Evolutionary conservation across 352 stramenopile species (phyloP), one percentile per base, ranked within the genome.

Genomic region (Pythium aphanidermatum): DNA sequence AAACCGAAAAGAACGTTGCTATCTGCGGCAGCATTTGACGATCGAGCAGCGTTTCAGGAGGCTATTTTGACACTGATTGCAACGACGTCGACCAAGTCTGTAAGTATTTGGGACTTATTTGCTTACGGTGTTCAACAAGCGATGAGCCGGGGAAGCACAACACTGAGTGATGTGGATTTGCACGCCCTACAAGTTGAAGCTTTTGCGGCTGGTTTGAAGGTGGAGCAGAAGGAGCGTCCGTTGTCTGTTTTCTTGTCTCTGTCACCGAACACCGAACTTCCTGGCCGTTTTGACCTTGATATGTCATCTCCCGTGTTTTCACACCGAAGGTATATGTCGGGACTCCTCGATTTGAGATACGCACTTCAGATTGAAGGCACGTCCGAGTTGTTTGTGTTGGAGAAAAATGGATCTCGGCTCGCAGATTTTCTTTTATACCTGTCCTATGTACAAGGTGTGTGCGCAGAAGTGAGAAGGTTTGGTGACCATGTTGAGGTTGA

Each of bases 301-400:
- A 69, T 98, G 5, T 70, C 95, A 46, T 90, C 92, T 8, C 81
- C 76, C 29, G 90, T 98, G 11, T 85, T 99, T 42, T 80, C 89
- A 12, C 88, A 97, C 55, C 84, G 96, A 14, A 76, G 96, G 17
- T 99, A 99, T 50, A 96, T 92, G 56, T 95, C 91, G 13, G 95
- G 96, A 3, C 82, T 98, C n/a, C 70, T 96, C 30, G 96, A 99
- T 74, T 71, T 99, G 29, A 97, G 98, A 28, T 98, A 97, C 58
- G 94, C 98, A 8, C 70, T 99, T 11, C 97, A 98, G 65, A 97
- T 99, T 19, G 81, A 96, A 44, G 93, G 93, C n/a, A 96, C 98
- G 55, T 86, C 78, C 0, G 75, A 91, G 34, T 62, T 61, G 17
- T 98, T 98, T 66, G 77, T 96, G 13, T 49, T 78, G 31, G 69